phyloP scores from a whole-genome alignment of 495 filamentous ascomycete genomes.

The Letharia columbiana region DNA sequence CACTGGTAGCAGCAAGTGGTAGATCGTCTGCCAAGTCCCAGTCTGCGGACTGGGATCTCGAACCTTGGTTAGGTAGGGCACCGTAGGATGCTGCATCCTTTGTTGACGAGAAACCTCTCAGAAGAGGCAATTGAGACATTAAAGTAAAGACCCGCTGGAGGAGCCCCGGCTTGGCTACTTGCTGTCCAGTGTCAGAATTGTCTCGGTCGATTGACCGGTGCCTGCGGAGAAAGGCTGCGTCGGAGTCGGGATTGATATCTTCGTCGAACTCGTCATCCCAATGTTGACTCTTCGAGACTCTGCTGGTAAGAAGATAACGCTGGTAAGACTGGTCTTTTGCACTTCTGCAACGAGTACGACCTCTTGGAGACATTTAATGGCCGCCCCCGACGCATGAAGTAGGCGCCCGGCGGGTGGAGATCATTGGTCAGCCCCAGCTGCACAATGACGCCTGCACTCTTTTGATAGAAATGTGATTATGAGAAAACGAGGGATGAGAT shows the following conservation, averaged over 20 bases:
- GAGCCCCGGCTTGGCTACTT: background rate
- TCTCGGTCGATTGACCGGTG: conserved; percentile 9
- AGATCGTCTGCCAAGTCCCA: background rate
- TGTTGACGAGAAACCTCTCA: background rate
- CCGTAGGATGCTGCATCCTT: conserved; percentile 13
- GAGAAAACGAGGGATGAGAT: background rate
- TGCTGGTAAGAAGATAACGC: conserved; percentile 2
- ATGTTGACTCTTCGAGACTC: background rate
- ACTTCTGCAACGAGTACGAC: conserved; percentile 1
- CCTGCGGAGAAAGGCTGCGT: conserved; percentile 11
- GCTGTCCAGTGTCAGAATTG: background rate
- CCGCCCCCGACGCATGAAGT: background rate
- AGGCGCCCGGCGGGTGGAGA: background rate
- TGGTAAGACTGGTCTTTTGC: background rate
- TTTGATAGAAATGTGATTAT: background rate
- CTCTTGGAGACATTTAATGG: conserved; percentile 12
- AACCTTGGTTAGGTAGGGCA: conserved; percentile 3
- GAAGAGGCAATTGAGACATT: conserved; percentile 19
- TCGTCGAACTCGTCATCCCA: conserved; percentile 3
- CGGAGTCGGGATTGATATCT: conserved; percentile 12
- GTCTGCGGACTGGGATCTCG: conserved; percentile 2
- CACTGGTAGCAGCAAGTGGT: background rate
- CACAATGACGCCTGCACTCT: background rate
- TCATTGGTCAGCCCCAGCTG: conserved; percentile 2
- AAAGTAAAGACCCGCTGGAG: conserved; percentile 7